phyloP scores from a whole-genome alignment of 1,139 yeast species.

The Blastobotrys serpentis region DNA sequence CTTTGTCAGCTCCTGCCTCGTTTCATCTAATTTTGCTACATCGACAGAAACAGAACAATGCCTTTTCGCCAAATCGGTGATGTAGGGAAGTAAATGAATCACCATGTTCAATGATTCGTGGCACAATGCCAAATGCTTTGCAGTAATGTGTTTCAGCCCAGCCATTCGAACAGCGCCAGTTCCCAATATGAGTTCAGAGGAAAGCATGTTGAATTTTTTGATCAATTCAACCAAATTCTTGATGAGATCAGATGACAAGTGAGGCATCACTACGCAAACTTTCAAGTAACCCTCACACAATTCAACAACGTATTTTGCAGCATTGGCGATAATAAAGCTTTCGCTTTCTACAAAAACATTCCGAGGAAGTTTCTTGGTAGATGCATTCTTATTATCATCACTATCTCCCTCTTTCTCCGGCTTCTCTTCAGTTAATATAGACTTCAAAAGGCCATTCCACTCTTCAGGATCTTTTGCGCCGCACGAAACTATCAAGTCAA shows the following conservation, averaged over 20 bases:
- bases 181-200: slow-evolving; percentile 63
- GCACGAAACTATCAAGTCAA: slow-evolving; percentile 57
- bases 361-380: slow-evolving; percentile 28
- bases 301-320: slow-evolving; percentile 39
- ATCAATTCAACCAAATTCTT: slow-evolving; percentile 49
- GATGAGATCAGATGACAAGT: slow-evolving; percentile 42
- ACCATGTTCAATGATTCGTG: slow-evolving; percentile 56
- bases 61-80: slow-evolving; percentile 35
- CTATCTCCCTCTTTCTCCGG: background rate
- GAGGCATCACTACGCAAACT: slow-evolving; percentile 51
- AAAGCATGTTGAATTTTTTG: slow-evolving; percentile 53
- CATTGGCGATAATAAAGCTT: slow-evolving; percentile 43
- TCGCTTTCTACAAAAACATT: slow-evolving; percentile 37
- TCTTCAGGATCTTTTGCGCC: slow-evolving; percentile 48
- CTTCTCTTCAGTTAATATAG: background rate
- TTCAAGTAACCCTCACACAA: slow-evolving; percentile 50
- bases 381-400: background rate
- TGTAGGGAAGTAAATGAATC: slow-evolving; percentile 40
- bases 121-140: slow-evolving; percentile 69
- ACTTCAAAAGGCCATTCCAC: slow-evolving; percentile 43
- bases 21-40: slow-evolving; percentile 45
- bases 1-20: slow-evolving; percentile 45
- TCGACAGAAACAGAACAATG: slow-evolving; percentile 24
- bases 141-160: slow-evolving; percentile 71
- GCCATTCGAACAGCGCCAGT: slow-evolving; percentile 80